These are phyloP conservation scores for Arthrobotrys megalospora DNA, from an alignment of 2,329 filamentous ascomycete species.

Conservation along the genomic window DNA sequence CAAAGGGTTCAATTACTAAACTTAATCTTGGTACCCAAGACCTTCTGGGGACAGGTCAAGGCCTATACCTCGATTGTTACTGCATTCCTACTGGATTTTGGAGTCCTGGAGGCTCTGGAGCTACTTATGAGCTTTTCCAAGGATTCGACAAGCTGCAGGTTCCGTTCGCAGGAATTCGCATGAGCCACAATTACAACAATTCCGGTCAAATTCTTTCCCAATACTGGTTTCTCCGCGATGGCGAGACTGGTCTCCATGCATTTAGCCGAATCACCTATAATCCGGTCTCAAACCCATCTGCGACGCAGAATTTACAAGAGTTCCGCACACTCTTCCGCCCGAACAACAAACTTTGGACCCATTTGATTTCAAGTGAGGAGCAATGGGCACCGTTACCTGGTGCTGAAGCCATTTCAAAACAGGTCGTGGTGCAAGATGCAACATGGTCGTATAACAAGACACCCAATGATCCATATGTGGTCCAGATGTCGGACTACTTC, in stretches of 20 bases:
- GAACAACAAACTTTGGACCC: constrained; percentile 74
- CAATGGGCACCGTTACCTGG: constrained; percentile 73
- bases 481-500: constrained; percentile 75
- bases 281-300: constrained; percentile 72
- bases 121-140: constrained; percentile 71
- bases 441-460: constrained; percentile 75
- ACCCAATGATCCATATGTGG: constrained; percentile 72
- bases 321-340: constrained; percentile 76
- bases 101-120: constrained; percentile 72
- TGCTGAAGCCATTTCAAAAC: constrained; percentile 67
- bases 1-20: constrained; percentile 68
- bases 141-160: constrained; percentile 71
- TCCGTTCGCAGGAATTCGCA: constrained; percentile 73
- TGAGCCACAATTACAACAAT: constrained; percentile 74
- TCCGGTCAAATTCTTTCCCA: constrained; percentile 76
- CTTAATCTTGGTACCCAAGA: constrained; percentile 71
- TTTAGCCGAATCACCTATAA: constrained; percentile 75
- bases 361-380: constrained; percentile 74
- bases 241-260: constrained; percentile 75
- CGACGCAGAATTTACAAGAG: constrained; percentile 74
- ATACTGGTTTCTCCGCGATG: constrained; percentile 77
- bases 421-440: constrained; percentile 75
- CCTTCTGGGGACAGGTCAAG: constrained; percentile 72
- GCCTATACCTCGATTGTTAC: constrained; percentile 77
- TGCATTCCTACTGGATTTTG: constrained; percentile 75